Evolutionary conservation across 768 basidiomycete species (phyloP), one percentile per base, ranked within the genome.

Genomic region (Tulasnella sp.): DNA sequence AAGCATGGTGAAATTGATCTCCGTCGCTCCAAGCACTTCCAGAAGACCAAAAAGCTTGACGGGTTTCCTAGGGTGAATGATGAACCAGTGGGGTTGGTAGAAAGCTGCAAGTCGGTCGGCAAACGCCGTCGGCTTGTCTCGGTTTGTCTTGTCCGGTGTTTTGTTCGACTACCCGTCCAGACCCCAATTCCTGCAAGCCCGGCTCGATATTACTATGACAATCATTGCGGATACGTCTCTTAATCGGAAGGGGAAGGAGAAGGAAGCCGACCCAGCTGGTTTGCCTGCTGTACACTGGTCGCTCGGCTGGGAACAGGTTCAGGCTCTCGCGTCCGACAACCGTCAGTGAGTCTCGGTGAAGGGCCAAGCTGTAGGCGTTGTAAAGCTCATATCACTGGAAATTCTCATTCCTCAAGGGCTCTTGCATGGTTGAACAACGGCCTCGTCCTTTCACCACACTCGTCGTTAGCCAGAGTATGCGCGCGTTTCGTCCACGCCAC

Each of bases 401-500:
- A 22, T 11, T 69, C 22, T 12, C 22, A n/a, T 17, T 36, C 19
- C 17, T 2, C 17, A n/a, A 76, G 74, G 22, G 22, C 74, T 42
- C n/a, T 68, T 9, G 29, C 29, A 38, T 76, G 74, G 74, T 25
- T 64, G 19, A 42, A 67, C n/a, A 76, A 39, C 15, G 67, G 67
- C 38, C 36, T 52, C n/a, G 39, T 76, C 29, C 49, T 68, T 36
- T 70, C 38, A 25, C 38, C 64, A 17, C 74, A 76, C 49, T 25
- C 74, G 67, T 67, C 31, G 12, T 52, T 76, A 39, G 58, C 74
- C 11, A 37, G 68, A 34, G 67, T 76, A 22, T 70, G 68, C 40
- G 74, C 39, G 9, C 74, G 68, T n/a, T 38, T 34, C 74, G 67
- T 76, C 75, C 67, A 76, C 34, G 38, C 67, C 12, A 34, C 39